Evolutionary conservation across 345 rosid species (phyloP), one percentile per base, ranked within the genome.

Genomic region (Syzygium aqueum): DNA sequence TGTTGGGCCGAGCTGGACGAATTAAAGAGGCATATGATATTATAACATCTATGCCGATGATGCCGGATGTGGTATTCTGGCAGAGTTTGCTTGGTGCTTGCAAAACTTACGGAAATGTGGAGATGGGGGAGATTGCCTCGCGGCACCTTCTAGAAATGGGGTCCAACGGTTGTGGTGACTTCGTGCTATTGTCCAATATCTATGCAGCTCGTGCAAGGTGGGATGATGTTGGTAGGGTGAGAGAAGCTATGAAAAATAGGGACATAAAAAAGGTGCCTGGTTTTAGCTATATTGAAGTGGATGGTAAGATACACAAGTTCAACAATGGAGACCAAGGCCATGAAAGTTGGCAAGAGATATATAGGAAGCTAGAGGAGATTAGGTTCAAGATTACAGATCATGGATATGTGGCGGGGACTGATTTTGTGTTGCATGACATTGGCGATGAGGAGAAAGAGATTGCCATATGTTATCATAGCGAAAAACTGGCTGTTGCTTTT

Each of bases 401-500:
- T 13, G 97, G 99, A 8, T 96, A 95, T 88, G 93, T 92, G 78
- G 97, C 98, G 3, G 95, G 93, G 88, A 95, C 98, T 40, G 89
- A 92, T 87, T 93, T 90, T 85, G 99, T 97, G 77, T 88, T 95
- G 90, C 98, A 97, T 90, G 98, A 97, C 90, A 94, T 96, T 84
- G 98, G 95, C 59, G 96, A 95, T 46, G 98, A 97, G 87, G 99
- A 97, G 89, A 95, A 97, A 91, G 98, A 94, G 93, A 93, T 94
- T 67, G 98, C 93, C 40, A 65, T 96, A 89, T 92, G 90, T 43
- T 93, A 94, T 90, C 99, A 96, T 53, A 95, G 99, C 86, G 98
- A 95, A 94, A 96, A 96, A 90, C 84, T 97, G 91, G 98, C 99
- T 59, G 96, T 96, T 88, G 95, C 97, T 19, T 97, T 92, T 87